These are phyloP conservation scores for Penicillium sp. DNA, from an alignment of 2,329 filamentous ascomycete species.

Conservation along the genomic window DNA sequence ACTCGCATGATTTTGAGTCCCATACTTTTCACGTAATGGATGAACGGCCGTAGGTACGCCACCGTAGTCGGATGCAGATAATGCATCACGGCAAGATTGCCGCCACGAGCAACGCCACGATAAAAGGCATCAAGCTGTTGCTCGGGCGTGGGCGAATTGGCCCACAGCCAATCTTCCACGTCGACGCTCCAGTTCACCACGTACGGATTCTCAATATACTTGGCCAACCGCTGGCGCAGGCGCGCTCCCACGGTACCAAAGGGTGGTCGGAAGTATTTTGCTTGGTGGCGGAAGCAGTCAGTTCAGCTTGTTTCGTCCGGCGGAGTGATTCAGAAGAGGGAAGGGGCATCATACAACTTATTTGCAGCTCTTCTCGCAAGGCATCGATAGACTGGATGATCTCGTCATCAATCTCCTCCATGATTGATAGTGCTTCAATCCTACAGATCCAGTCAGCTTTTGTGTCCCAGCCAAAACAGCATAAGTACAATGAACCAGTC, in stretches of 20 bases:
- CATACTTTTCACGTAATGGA: constrained; percentile 56
- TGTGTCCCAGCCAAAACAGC: neutral
- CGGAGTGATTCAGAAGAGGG: constrained; percentile 20
- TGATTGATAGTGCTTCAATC: constrained; percentile 31
- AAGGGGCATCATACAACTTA: constrained; percentile 26
- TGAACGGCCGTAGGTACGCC: constrained; percentile 58
- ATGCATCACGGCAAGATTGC: constrained; percentile 62
- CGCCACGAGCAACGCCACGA: constrained; percentile 56
- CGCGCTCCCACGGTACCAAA: constrained; percentile 64
- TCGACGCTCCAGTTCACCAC: constrained; percentile 66
- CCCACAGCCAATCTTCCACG: constrained; percentile 67
- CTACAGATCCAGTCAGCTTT: constrained; percentile 16
- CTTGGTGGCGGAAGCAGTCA: constrained; percentile 25
- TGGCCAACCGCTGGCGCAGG: constrained; percentile 57
- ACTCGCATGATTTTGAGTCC: constrained; percentile 62
- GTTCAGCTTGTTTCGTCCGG: constrained; percentile 31
- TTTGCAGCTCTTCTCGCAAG: constrained; percentile 26
- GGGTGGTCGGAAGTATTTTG: constrained; percentile 61
- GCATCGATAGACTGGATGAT: constrained; percentile 30
- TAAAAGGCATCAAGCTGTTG: constrained; percentile 62
- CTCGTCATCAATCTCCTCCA: constrained; percentile 33
- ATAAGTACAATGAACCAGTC: constrained; percentile 1
- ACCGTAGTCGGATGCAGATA: constrained; percentile 62
- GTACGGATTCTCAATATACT: constrained; percentile 47
- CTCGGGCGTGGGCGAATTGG: constrained; percentile 55